Base-by-base conservation (phyloP, 1,284 basidiomycete genomes). In the Cerioporus squamosus region DNA sequence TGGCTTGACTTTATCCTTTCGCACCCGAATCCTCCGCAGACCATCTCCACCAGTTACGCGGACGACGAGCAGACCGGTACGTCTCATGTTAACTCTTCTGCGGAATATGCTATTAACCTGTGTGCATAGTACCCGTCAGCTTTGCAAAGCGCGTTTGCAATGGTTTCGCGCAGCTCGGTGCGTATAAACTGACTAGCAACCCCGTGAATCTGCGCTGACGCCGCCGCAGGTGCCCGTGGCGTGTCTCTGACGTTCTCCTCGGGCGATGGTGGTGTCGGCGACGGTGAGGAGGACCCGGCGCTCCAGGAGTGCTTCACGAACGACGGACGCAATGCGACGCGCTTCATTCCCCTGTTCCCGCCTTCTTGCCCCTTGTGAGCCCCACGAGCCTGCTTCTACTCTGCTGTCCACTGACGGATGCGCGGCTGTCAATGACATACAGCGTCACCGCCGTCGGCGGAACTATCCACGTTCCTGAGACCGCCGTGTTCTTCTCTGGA, bases 201-300 rank as follows among this genome's bases (percentile, higher is more conserved):
- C 18, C 6, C 17, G 4, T 36, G 5, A 29, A 51, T 22, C 50
- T 17, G 12, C 29, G 38, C 44, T 60, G 36, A 56, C 36, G 14
- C 31, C 7, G 2, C 6, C 40, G 40, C 70, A 78, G 87, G 87
- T 44, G 81, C 79, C n/a, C 81, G 87, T 4, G 90, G 90, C 38
- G 77, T 85, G 17, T 83, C 85, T 3, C 61, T 90, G 20, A 64
- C 85, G 54, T 89, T 89, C 69, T 78, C 82, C 20, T 85, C 84
- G 20, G 90, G 90, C 14, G 89, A 92, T 63, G 72, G 71, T n/a
- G 90, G 90, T 49, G 90, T 90, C 6, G 90, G 88, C 15, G 85
- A 86, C 63, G 80, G 81, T 6, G 69, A 82, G 57, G 38, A 77
- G 0, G 60, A 85, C 64, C 81, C 84, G 33, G 73, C 73, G 0